Conservation (phyloP, 164 flowering plant species). For the Stephania yunnanensis region DNA sequence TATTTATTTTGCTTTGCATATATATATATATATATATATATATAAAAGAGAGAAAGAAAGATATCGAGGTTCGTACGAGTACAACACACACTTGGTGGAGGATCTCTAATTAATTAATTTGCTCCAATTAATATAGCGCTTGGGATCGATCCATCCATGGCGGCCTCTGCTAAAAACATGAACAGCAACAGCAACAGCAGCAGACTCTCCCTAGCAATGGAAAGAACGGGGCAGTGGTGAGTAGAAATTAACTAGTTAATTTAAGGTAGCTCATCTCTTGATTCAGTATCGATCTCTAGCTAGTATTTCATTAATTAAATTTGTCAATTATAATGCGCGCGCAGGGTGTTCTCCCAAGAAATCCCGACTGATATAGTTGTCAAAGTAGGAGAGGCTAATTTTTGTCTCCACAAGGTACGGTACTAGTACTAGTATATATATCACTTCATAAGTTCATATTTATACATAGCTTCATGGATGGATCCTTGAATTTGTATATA, state of each 20-base stretch:
- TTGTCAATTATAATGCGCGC: too few species aligned
- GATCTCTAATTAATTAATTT: background rate
- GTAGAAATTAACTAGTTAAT: background rate
- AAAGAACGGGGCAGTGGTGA: constrained; percentile 91
- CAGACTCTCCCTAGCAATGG: constrained; percentile 63
- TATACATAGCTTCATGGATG: too few species aligned
- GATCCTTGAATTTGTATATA: too few species aligned
- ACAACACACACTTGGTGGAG: background rate
- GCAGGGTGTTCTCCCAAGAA: constrained; percentile 88
- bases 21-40: too few species aligned
- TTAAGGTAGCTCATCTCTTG: too few species aligned
- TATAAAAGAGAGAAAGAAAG: too few species aligned
- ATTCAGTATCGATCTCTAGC: too few species aligned
- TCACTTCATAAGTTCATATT: too few species aligned
- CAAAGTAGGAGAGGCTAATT: constrained; percentile 64
- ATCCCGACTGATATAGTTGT: constrained; percentile 78
- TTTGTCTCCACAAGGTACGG: constrained; percentile 79
- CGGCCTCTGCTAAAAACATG: constrained; percentile 24
- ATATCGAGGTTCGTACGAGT: too few species aligned
- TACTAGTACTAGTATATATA: too few species aligned
- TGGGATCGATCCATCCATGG: constrained; percentile 5
- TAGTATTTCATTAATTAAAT: too few species aligned
- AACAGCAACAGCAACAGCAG: constrained; percentile 5
- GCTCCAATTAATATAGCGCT: background rate
- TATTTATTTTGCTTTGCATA: too few species aligned